Evolutionary conservation across 192 early-diverging fungal species (phyloP).

Genomic region (Thoreauomyces humboldtii): DNA sequence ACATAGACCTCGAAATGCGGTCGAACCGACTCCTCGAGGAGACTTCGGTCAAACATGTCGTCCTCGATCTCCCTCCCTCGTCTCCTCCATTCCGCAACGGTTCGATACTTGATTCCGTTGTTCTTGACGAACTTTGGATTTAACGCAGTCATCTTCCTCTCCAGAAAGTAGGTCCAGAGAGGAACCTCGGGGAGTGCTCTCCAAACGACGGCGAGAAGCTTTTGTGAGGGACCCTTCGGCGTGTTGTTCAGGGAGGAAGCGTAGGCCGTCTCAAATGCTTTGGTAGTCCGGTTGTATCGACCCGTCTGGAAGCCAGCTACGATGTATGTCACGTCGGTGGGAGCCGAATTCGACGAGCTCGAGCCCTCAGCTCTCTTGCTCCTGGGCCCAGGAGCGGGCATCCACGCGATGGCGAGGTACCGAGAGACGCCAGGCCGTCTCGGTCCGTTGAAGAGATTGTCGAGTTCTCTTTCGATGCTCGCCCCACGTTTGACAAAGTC

Average conservation of each 20-base stretch:
- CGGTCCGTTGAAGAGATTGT: too few relatives aligned
- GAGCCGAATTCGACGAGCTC: neutral
- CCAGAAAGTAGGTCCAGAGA: neutral
- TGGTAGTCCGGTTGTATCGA: neutral
- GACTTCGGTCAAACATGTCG: neutral
- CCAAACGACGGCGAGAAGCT: neutral
- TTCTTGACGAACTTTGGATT: neutral
- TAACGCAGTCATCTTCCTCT: neutral
- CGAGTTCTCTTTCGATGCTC: too few relatives aligned
- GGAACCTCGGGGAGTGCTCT: neutral
- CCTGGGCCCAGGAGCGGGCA: neutral
- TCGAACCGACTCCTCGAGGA: neutral
- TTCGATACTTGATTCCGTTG: slow-evolving; percentile 7
- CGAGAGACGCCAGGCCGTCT: too few relatives aligned
- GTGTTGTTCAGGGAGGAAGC: slow-evolving; percentile 2
- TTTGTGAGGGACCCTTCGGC: neutral
- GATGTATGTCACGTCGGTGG: neutral
- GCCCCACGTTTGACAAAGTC: too few relatives aligned
- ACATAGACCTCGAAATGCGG: neutral
- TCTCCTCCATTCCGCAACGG: neutral
- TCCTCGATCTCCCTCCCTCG: neutral
- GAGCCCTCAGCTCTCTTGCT: neutral
- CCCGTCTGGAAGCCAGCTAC: neutral
- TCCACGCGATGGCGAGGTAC: slow-evolving; percentile 2
- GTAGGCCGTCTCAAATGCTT: neutral